Base-by-base conservation (phyloP, 2,329 filamentous ascomycete genomes). In the Clonostachys sp. region DNA sequence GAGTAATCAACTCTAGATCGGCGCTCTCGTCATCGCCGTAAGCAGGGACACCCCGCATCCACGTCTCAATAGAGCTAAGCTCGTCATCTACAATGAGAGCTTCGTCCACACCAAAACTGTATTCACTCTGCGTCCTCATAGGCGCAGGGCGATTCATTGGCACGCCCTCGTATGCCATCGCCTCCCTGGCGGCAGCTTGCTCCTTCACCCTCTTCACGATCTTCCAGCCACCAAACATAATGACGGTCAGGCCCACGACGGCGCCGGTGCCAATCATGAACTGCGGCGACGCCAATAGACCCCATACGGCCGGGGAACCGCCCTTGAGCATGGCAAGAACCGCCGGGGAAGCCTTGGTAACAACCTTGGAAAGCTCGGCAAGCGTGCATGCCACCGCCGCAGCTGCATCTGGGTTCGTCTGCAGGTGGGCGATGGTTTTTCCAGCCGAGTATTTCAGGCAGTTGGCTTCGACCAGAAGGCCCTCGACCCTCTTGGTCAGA, bases 171-270 rank as follows among this genome's bases (percentile, higher is more conserved):
- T 59, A 62, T 1, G 58, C 54, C 33, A 61, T 51, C 8, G 64
- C 63, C 42, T 61, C 59, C 3, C 58, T 50, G 2, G 61, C 57
- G 2, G 56, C 54, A 46, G 64, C 62, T 17, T 61, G 62, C 46
- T 77, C 75, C 50, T 68, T 66, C 55, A 97, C 89, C 57, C 84
- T 86, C 75, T 96, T 95, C 68, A 99, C 84, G 64, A 99, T 96
- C 71, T 96, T 97, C 80, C 90, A 97, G 6, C 94, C 92, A 46
- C 94, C 94, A 50, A 99, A 89, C 64, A 94, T 91, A 58, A 99
- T 89, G 9, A 97, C 84, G 0, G 94, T 97, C n/a, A 96, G 85
- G 13, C 94, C 94, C 1, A 96, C 84, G 1, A 88, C 89, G 13
- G 96, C 83, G 41, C 91, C 89, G 1, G 89, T 90, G 5, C 91